Percentiles rank a stretch among this genome's conserved stretches.
phyloP scores from a whole-genome alignment of 169 alveolate genomes.

The Eimeria acervulina region DNA sequence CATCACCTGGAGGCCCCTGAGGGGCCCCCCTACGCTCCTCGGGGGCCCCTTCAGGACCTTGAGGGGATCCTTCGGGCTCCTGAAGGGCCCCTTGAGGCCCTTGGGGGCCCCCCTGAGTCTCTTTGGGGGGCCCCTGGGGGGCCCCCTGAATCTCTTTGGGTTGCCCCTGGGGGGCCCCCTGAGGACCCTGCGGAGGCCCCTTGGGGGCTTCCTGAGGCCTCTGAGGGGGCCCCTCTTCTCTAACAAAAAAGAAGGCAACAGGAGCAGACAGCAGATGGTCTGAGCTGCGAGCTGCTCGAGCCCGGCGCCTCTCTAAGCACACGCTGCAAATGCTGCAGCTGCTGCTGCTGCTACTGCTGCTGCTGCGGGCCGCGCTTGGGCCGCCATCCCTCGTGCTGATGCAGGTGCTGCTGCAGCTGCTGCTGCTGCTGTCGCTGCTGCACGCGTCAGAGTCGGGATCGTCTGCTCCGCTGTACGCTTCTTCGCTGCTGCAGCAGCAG shows the following conservation, averaged over 20 bases:
- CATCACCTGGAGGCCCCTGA: neutral
- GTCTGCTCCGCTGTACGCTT: conserved; percentile 59
- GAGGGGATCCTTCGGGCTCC: neutral
- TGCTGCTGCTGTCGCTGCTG: conserved; percentile 1
- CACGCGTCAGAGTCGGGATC: conserved; percentile 22
- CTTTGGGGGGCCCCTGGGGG: neutral
- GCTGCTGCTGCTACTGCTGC: neutral
- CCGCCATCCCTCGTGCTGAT: neutral
- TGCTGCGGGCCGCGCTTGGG: neutral
- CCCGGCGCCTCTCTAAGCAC: neutral
- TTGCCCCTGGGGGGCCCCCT: too few species aligned
- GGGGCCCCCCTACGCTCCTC: neutral
- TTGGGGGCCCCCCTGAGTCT: neutral
- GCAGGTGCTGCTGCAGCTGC: conserved; percentile 9
- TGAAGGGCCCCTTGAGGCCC: neutral
- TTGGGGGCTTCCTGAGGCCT: neutral
- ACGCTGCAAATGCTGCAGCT: neutral
- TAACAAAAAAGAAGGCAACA: neutral
- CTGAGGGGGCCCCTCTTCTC: neutral
- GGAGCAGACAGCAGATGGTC: neutral
- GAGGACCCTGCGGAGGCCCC: too few species aligned
- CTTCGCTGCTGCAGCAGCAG: conserved; percentile 67
- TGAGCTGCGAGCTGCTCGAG: neutral
- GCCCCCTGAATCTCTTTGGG: too few species aligned
- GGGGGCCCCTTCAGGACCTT: neutral